Conservation (phyloP, 257 asterid genomes). For the Eucommia ulmoides region DNA sequence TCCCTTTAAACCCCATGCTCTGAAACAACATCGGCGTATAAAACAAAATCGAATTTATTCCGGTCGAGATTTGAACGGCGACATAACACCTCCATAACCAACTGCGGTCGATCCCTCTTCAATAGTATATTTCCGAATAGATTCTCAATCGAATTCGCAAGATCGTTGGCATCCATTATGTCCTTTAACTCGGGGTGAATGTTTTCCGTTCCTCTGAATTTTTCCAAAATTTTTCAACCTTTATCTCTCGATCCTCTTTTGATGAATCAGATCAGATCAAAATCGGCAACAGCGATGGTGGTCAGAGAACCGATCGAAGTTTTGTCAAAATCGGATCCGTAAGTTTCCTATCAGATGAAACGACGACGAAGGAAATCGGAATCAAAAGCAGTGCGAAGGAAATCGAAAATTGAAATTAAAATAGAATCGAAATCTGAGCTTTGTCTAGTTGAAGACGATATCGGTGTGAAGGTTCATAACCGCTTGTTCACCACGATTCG, state of each 20-base stretch:
- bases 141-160: conserved; percentile 6
- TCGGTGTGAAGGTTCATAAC: no score
- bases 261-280: conserved; percentile 21
- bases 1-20: conserved; percentile 7
- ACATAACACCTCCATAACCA: conserved; percentile 11
- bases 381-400: no score
- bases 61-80: conserved; percentile 15
- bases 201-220: conserved; percentile 20
- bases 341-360: no score
- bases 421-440: no score
- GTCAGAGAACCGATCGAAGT: conserved; percentile 26
- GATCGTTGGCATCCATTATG: conserved; percentile 9
- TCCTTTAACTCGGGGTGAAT: conserved; percentile 19
- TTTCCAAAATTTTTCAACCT: conserved; percentile 9
- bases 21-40: conserved; percentile 15
- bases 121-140: conserved; percentile 13
- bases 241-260: conserved; percentile 17
- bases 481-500: no score
- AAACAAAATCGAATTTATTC: conserved; percentile 16
- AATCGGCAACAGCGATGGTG: conserved; percentile 13
- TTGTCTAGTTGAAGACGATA: no score
- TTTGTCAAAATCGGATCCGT: no score
- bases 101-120: conserved; percentile 20
- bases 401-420: no score
- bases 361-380: no score